Conservation (phyloP, 2,329 filamentous ascomycete species). For the Penicillium expansum region DNA sequence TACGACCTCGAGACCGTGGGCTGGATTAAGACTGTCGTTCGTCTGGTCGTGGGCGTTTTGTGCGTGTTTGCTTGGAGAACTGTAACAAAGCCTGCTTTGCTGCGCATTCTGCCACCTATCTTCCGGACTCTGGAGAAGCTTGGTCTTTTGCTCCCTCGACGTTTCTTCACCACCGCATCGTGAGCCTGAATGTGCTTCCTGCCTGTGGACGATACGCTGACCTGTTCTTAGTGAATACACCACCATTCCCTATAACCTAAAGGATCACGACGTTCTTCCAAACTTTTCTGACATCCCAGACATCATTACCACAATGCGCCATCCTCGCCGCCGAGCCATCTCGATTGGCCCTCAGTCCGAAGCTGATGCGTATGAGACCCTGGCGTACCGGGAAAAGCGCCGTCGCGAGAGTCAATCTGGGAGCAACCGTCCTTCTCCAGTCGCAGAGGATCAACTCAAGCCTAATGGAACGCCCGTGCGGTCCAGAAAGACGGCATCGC, state of each 20-base stretch:
- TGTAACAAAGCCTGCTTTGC: constrained; percentile 77
- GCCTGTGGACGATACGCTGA: constrained; percentile 13
- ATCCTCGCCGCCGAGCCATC: constrained; percentile 74
- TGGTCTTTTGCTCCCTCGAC: constrained; percentile 76
- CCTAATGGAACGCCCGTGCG: constrained; percentile 37
- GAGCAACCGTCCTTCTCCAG: constrained; percentile 24
- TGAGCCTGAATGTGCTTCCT: constrained; percentile 35
- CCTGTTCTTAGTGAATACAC: constrained; percentile 65
- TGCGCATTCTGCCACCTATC: constrained; percentile 75
- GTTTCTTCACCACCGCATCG: constrained; percentile 88
- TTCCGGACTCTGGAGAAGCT: constrained; percentile 81
- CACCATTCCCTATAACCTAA: constrained; percentile 69
- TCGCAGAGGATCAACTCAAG: constrained; percentile 24
- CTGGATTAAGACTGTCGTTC: constrained; percentile 59
- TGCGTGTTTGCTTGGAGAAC: constrained; percentile 89
- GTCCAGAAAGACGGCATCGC: constrained; percentile 47
- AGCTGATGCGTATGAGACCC: constrained; percentile 91
- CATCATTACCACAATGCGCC: constrained; percentile 76
- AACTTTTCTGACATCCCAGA: constrained; percentile 82
- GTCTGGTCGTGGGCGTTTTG: constrained; percentile 75
- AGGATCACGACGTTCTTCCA: constrained; percentile 85
- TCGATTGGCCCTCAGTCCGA: constrained; percentile 93
- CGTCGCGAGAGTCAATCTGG: constrained; percentile 60
- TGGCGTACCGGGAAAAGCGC: constrained; percentile 80
- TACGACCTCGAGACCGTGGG: constrained; percentile 68